These are phyloP conservation scores for Pulveroboletus ravenelii DNA, from an alignment of 768 basidiomycete species.

Conservation along the genomic window DNA sequence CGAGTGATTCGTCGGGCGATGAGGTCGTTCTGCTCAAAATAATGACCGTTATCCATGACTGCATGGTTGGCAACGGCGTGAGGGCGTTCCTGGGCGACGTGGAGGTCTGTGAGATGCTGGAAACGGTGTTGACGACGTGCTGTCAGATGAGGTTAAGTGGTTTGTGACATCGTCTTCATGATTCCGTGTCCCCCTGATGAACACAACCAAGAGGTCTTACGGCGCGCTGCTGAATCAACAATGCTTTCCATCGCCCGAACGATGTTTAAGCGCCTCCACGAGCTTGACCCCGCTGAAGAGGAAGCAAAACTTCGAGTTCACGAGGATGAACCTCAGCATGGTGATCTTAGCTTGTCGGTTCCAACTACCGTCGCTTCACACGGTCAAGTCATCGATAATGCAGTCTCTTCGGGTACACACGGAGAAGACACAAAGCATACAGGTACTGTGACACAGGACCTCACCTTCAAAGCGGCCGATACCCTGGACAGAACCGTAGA, in stretches of 20 bases:
- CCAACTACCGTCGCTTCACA: constrained; percentile 32
- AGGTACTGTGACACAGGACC: neutral
- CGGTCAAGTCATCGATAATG: constrained; percentile 14
- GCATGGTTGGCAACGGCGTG: constrained; percentile 61
- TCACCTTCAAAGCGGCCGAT: neutral
- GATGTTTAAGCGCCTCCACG: constrained; percentile 71
- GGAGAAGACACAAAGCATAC: constrained; percentile 7
- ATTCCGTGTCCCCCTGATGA: constrained; percentile 12
- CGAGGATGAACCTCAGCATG: constrained; percentile 48
- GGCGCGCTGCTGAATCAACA: constrained; percentile 81
- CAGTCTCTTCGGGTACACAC: constrained; percentile 8
- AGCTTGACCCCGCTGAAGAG: constrained; percentile 59
- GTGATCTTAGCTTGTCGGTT: constrained; percentile 61
- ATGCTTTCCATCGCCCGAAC: constrained; percentile 85
- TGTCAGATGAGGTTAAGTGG: constrained; percentile 97
- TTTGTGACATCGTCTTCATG: constrained; percentile 37
- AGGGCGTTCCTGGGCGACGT: constrained; percentile 80
- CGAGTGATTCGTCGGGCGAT: constrained; percentile 95
- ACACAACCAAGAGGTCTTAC: constrained; percentile 62
- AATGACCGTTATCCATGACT: constrained; percentile 82
- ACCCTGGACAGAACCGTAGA: constrained; percentile 7
- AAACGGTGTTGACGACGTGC: constrained; percentile 94
- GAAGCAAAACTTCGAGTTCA: constrained; percentile 57
- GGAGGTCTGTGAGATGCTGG: constrained; percentile 96
- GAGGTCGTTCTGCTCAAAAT: constrained; percentile 93